Base-by-base conservation (phyloP, 345 rosid species). In the Stellera chamaejasme region DNA sequence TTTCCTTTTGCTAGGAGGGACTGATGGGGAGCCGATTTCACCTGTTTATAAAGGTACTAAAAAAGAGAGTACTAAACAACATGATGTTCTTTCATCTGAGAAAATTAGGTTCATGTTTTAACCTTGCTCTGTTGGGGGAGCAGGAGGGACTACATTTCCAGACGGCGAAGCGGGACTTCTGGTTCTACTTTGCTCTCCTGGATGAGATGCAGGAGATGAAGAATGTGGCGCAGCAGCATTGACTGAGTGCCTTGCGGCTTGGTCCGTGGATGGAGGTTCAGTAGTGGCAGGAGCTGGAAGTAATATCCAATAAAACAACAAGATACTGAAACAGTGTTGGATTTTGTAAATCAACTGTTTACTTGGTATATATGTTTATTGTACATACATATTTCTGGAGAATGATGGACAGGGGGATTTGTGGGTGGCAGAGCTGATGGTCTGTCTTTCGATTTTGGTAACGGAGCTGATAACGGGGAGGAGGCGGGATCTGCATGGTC, bases 351-450 rank as follows among this genome's bases (percentile, higher is more conserved):
- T 13, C 11, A 13, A 13, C 5, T 5, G 5, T 46, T 46, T 13
- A 32, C n/a, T 13, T 13, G 11, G 15, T 46, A 13, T 16, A 43
- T 10, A 28, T 14, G 15, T 49, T 53, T 13, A 56, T n/a, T 27
- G 19, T 32, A 28, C 13, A 44, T 48, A 83, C 90, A 83, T 74
- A 66, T 62, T 41, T 69, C 59, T 27, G 82, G 82, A 41, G 75
- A 52, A 66, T 57, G 54, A 58, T 11, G 55, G 15, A 50, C 10
- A 14, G 77, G 70, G 52, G 79, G 72, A 25, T 67, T 55, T 19
- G 80, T 65, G 1, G 91, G 88, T 59, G 80, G 69, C 51, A 85
- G 69, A 69, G 60, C 72, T 9, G 96, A 94, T 65, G 54, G 66
- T 62, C 61, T 65, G 50, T 28, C 66, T 74, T 66, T 73, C 72